Conservation (phyloP, 2,329 filamentous ascomycete genomes). For the Sclerotinia trifoliorum region DNA sequence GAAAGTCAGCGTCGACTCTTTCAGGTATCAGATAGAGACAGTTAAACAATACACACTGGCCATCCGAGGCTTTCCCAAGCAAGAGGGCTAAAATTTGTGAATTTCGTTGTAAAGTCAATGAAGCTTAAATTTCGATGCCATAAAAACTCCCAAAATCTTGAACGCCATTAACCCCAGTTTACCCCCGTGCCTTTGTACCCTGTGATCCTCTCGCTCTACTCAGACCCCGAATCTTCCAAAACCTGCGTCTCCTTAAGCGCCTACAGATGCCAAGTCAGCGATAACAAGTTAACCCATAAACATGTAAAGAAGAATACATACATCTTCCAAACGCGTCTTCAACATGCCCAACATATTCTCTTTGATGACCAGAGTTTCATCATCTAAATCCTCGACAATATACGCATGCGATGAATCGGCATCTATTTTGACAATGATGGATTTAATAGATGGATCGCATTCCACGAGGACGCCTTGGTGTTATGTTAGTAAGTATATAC, state of each 20-base stretch:
- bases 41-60: background rate
- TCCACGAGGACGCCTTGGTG: constrained; percentile 67
- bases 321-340: constrained; percentile 67
- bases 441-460: constrained; percentile 84
- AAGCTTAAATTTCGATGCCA: background rate
- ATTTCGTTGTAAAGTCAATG: background rate
- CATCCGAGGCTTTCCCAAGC: background rate
- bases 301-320: constrained; percentile 42
- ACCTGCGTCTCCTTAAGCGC: constrained; percentile 39
- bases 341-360: constrained; percentile 67
- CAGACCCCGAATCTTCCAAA: constrained; percentile 23
- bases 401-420: constrained; percentile 62
- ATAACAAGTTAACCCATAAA: background rate
- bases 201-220: background rate
- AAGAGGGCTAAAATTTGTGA: background rate
- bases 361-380: constrained; percentile 72
- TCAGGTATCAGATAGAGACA: background rate
- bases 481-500: background rate
- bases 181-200: background rate
- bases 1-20: background rate
- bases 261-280: constrained; percentile 27
- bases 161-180: background rate
- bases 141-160: background rate
- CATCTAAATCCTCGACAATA: constrained; percentile 78
- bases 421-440: constrained; percentile 78